Conservation (phyloP, 1,139 yeast species). For the Yamadazyma songkhlaensis region DNA sequence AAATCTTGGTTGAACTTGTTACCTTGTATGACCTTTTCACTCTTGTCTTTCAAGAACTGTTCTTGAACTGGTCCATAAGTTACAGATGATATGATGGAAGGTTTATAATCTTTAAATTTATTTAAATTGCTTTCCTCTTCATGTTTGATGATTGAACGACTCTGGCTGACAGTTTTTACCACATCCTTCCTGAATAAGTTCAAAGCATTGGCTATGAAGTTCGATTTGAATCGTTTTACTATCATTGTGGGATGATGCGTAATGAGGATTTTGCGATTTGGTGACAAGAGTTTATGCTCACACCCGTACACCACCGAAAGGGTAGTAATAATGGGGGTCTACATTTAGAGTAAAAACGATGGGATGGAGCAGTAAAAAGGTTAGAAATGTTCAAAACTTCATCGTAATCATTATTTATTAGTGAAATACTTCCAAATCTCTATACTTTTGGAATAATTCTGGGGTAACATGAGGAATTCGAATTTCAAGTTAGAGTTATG, state of each 20-base stretch:
- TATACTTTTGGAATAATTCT: constrained; percentile 27
- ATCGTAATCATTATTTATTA: not conserved
- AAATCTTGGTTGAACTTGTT: constrained; percentile 1
- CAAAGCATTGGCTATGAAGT: constrained; percentile 35
- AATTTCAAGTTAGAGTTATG: constrained; percentile 32
- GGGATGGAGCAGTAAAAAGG: not conserved
- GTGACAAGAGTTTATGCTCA: not conserved
- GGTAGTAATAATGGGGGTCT: not conserved
- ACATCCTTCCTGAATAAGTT: constrained; percentile 27
- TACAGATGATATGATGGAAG: constrained; percentile 34
- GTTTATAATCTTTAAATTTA: constrained; percentile 24
- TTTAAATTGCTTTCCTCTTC: not conserved
- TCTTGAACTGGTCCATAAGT: constrained; percentile 33
- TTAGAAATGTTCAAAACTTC: not conserved
- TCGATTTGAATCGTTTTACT: constrained; percentile 6
- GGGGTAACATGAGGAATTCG: constrained; percentile 43
- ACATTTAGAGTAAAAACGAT: not conserved
- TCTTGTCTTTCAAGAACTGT: constrained; percentile 14
- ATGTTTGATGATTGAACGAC: not conserved
- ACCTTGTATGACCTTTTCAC: not conserved
- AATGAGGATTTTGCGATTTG: not conserved
- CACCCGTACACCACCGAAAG: not conserved
- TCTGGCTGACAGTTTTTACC: not conserved
- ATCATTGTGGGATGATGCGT: constrained; percentile 4
- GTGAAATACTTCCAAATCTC: constrained; percentile 29